These are phyloP conservation scores for Nephelium lappaceum DNA, from an alignment of 345 rosid genomes.

Conservation along the genomic window DNA sequence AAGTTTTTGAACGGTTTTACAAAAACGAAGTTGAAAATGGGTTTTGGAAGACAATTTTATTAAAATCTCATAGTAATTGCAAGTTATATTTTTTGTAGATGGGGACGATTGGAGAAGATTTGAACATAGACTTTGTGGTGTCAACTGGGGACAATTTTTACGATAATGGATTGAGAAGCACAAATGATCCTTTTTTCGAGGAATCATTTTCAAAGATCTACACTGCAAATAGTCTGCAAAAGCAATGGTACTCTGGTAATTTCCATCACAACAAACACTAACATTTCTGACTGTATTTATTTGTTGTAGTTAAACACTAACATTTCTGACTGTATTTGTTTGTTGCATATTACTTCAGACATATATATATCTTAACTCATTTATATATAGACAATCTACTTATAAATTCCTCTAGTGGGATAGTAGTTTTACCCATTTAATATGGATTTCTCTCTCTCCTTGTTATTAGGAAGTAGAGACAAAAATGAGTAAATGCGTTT, in stretches of 20 bases:
- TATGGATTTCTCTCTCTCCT: too few relatives aligned
- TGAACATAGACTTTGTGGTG: slow-evolving; percentile 4
- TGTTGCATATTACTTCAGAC: background rate
- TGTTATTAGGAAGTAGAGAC: too few relatives aligned
- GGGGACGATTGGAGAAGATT: slow-evolving; percentile 15
- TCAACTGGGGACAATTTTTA: slow-evolving; percentile 20
- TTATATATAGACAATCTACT: too few relatives aligned
- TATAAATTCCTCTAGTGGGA: too few relatives aligned
- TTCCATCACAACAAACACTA: background rate
- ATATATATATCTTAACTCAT: too few relatives aligned
- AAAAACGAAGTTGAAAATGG: too few relatives aligned
- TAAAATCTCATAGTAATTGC: background rate
- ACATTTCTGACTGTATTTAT: background rate
- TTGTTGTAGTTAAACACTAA: background rate
- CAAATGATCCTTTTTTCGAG: background rate
- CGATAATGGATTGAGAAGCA: background rate
- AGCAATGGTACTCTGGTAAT: slow-evolving; percentile 19
- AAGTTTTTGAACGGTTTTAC: background rate
- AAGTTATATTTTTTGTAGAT: background rate
- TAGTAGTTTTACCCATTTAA: too few relatives aligned
- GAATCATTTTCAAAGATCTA: slow-evolving; percentile 14
- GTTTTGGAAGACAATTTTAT: background rate
- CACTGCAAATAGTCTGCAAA: slow-evolving; percentile 9
- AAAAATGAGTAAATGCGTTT: too few relatives aligned
- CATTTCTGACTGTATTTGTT: background rate